Evolutionary conservation across 768 basidiomycete genomes (phyloP).

Genomic region (Serendipita sp.): DNA sequence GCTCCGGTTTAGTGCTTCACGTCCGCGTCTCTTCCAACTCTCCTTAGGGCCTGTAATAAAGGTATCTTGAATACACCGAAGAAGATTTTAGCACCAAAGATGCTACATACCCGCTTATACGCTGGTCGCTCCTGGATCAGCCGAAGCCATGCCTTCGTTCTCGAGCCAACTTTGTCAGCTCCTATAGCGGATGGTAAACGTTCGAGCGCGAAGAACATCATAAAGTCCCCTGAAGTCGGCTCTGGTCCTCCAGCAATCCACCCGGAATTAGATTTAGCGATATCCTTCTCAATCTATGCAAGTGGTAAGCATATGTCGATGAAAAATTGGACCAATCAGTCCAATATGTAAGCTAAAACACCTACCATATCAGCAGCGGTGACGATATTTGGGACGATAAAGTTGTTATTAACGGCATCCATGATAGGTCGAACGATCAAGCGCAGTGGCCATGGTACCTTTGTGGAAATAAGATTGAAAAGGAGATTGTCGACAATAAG

Average conservation of each 20-base stretch:
- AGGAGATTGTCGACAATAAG: constrained; percentile 6
- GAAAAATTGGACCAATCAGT: not conserved
- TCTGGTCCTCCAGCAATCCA: constrained; percentile 25
- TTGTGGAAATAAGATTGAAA: constrained; percentile 6
- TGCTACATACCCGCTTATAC: constrained; percentile 17
- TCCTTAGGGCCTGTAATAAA: too few relatives aligned
- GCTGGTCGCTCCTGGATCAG: constrained; percentile 24
- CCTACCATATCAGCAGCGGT: not conserved
- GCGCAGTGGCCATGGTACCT: constrained; percentile 10
- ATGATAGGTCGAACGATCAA: constrained; percentile 12
- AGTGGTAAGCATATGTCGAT: not conserved
- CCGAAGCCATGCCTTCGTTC: constrained; percentile 22
- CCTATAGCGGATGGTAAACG: constrained; percentile 8
- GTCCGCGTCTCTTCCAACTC: too few relatives aligned
- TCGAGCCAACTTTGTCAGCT: constrained; percentile 17
- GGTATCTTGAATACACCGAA: too few relatives aligned
- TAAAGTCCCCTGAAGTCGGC: constrained; percentile 30
- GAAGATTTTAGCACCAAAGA: too few relatives aligned
- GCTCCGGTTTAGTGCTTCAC: too few relatives aligned
- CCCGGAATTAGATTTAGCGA: constrained; percentile 17
- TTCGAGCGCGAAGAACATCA: constrained; percentile 28
- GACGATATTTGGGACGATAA: constrained; percentile 16
- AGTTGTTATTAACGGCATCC: constrained; percentile 7
- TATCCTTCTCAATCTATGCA: constrained; percentile 24
- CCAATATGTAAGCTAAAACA: not conserved